Conservation (phyloP, 768 basidiomycete species). For the Crepidotus variabilis region DNA sequence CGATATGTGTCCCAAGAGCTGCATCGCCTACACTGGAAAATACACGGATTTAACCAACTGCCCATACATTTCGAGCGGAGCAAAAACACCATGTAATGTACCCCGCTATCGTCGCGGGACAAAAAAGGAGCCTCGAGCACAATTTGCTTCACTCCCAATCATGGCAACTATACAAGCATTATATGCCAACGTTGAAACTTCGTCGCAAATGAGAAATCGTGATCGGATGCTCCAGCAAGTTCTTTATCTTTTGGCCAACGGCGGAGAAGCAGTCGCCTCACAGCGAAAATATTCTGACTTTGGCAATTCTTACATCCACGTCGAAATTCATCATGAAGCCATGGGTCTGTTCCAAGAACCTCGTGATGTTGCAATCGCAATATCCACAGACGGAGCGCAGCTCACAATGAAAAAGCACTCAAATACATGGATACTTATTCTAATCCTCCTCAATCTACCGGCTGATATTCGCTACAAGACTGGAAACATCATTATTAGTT, state of each 20-base stretch:
- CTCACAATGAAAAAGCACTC: conserved; percentile 29
- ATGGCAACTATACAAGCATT: conserved; percentile 21
- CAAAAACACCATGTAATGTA: conserved; percentile 11
- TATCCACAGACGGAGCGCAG: conserved; percentile 26
- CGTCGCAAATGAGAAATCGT: conserved; percentile 17
- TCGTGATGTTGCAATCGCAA: conserved; percentile 17
- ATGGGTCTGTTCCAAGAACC: conserved; percentile 19
- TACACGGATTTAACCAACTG: conserved; percentile 9
- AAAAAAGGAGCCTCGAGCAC: conserved; percentile 15
- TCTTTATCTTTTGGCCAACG: conserved; percentile 15
- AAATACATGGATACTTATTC: conserved; percentile 22
- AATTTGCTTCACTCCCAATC: conserved; percentile 18
- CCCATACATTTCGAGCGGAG: conserved; percentile 8
- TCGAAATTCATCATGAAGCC: conserved; percentile 12
- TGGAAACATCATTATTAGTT: conserved; percentile 15
- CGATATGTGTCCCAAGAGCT: conserved; percentile 21
- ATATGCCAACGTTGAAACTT: conserved; percentile 23
- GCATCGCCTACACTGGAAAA: conserved; percentile 23
- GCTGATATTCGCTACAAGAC: conserved; percentile 18
- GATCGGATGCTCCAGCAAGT: conserved; percentile 18
- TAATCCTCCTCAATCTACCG: conserved; percentile 22
- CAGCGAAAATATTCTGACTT: conserved; percentile 20
- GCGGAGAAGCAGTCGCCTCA: background rate
- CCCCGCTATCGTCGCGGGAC: conserved; percentile 9
- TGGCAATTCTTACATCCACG: conserved; percentile 18